Conservation (phyloP, 2,329 filamentous ascomycete genomes). For the Huntiella decipiens region DNA sequence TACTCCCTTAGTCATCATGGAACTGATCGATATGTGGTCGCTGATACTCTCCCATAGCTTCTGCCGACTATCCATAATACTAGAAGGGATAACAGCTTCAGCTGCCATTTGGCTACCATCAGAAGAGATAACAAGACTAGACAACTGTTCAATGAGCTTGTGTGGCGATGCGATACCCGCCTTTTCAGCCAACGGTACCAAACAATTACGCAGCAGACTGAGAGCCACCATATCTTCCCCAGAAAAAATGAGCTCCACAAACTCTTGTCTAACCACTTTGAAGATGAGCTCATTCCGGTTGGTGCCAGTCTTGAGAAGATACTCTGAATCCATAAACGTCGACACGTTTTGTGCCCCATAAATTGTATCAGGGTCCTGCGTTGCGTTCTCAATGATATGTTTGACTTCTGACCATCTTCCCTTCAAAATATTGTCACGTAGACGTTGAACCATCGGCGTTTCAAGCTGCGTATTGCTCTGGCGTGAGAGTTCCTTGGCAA, state of each 20-base stretch:
- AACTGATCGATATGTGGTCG: conserved; percentile 84
- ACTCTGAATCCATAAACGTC: background rate
- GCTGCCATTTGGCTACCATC: too few species aligned
- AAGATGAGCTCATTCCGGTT: conserved; percentile 56
- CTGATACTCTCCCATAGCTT: conserved; percentile 22
- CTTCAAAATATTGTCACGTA: conserved; percentile 58
- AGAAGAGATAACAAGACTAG: conserved; percentile 44
- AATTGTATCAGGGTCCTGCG: background rate
- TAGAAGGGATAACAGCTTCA: too few species aligned
- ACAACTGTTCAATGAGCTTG: conserved; percentile 27
- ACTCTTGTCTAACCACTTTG: conserved; percentile 82
- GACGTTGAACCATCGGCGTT: conserved; percentile 67
- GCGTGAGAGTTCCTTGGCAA: conserved; percentile 53
- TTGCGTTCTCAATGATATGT: conserved; percentile 45
- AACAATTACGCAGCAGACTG: conserved; percentile 65
- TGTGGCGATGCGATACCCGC: too few species aligned
- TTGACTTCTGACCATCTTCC: conserved; percentile 82
- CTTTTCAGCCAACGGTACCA: conserved; percentile 53
- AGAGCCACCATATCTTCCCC: conserved; percentile 55
- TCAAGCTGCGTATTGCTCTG: conserved; percentile 83
- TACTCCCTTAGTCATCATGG: conserved; percentile 90
- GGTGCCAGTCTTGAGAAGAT: background rate
- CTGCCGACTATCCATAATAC: conserved; percentile 52
- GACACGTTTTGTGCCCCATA: background rate
- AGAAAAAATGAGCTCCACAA: conserved; percentile 69